Evolutionary conservation across 495 filamentous ascomycete species (phyloP).

Genomic region (Amniculicola lignicola): DNA sequence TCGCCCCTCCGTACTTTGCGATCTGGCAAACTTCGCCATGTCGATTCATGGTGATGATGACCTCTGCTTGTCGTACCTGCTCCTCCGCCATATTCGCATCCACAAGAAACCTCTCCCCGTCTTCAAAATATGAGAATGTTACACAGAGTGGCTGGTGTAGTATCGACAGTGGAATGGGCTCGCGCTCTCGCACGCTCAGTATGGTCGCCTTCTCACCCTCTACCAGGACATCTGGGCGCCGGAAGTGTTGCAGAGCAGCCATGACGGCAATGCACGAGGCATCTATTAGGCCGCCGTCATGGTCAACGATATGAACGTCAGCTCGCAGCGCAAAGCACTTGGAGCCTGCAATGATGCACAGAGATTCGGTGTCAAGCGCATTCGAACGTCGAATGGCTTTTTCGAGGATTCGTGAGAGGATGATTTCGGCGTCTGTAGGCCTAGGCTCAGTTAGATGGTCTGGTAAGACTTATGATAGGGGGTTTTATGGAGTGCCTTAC

Average conservation of each 20-base stretch:
- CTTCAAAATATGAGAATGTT: conserved; percentile 76
- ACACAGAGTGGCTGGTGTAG: conserved; percentile 87
- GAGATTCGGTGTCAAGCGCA: conserved; percentile 89
- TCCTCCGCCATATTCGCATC: conserved; percentile 84
- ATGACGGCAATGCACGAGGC: conserved; percentile 81
- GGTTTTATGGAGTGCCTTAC: conserved; percentile 43
- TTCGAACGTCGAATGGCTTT: conserved; percentile 87
- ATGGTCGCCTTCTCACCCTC: conserved; percentile 78
- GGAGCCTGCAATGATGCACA: conserved; percentile 84
- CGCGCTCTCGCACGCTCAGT: conserved; percentile 76
- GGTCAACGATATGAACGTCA: conserved; percentile 83
- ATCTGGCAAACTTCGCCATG: conserved; percentile 90
- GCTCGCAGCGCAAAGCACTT: conserved; percentile 89
- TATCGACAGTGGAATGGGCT: conserved; percentile 83
- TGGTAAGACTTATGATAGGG: background rate
- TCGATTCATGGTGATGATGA: conserved; percentile 81
- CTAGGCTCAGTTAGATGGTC: conserved; percentile 31
- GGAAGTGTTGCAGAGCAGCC: conserved; percentile 82
- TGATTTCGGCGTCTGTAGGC: conserved; percentile 55
- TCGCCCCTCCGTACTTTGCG: conserved; percentile 77
- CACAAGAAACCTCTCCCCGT: conserved; percentile 58
- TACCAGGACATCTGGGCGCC: conserved; percentile 80
- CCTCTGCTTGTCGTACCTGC: conserved; percentile 75
- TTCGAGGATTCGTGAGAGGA: conserved; percentile 84
- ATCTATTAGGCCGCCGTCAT: conserved; percentile 85